Percentiles rank a stretch among this genome's conserved stretches.
Conservation (phyloP, 2,329 filamentous ascomycete genomes). For the Penicillium sclerotigenum region DNA sequence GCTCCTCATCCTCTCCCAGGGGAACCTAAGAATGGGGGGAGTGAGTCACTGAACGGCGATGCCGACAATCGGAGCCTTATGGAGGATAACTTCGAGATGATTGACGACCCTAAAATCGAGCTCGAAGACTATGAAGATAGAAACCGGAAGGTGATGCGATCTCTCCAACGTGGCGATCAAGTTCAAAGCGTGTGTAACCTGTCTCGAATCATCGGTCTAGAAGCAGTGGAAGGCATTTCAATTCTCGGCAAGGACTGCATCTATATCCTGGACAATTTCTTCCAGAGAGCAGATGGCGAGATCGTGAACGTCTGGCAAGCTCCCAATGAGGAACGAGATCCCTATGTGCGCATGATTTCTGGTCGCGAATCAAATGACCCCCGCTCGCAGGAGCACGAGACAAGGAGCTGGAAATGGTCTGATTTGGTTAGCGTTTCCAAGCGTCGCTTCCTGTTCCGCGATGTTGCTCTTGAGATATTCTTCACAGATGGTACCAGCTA, state of each 20-base stretch:
- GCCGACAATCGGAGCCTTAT: constrained; percentile 45
- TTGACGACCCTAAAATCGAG: constrained; percentile 85
- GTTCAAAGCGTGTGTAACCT: constrained; percentile 95
- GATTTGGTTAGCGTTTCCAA: constrained; percentile 96
- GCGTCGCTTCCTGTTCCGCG: constrained; percentile 87
- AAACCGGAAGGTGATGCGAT: constrained; percentile 95
- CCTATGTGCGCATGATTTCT: constrained; percentile 90
- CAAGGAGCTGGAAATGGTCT: constrained; percentile 87
- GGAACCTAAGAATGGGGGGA: constrained; percentile 33
- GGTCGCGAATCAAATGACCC: constrained; percentile 65
- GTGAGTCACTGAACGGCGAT: constrained; percentile 31
- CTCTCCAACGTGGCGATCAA: constrained; percentile 81
- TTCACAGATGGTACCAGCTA: constrained; percentile 97
- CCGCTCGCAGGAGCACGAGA: constrained; percentile 68
- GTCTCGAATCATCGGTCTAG: constrained; percentile 87
- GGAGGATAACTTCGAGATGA: constrained; percentile 93
- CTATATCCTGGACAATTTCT: constrained; percentile 95
- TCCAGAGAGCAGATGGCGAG: constrained; percentile 90
- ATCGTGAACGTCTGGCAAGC: constrained; percentile 97
- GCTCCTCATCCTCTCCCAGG: constrained; percentile 35
- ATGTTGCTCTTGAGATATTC: constrained; percentile 95
- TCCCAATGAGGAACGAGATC: constrained; percentile 84
- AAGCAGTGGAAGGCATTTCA: constrained; percentile 88
- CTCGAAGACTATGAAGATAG: constrained; percentile 92
- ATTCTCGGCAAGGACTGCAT: constrained; percentile 89